Percentiles rank a stretch among this genome's conserved stretches.
phyloP scores from a whole-genome alignment of 371 early-diverging fungal species.

The Mortierella sp. region DNA sequence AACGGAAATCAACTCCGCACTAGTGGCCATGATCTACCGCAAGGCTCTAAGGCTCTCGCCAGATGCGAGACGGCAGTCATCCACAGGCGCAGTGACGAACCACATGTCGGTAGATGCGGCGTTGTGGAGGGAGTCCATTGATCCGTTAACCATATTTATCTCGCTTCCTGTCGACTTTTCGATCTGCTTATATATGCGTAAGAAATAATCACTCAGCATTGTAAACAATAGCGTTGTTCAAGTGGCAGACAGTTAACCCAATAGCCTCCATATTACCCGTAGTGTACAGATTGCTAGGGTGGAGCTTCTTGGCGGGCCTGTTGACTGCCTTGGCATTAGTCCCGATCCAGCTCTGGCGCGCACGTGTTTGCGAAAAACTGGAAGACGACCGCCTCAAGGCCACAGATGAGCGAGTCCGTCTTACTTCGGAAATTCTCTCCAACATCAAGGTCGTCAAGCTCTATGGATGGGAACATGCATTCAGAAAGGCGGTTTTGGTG shows the following conservation, averaged over 20 bases:
- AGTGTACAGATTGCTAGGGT: slow-evolving; percentile 74
- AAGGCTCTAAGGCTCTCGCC: slow-evolving; percentile 87
- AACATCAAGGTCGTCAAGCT: slow-evolving; percentile 65
- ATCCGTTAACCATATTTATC: slow-evolving; percentile 64
- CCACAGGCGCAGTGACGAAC: slow-evolving; percentile 82
- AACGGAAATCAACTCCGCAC: slow-evolving; percentile 71
- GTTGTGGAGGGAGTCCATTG: slow-evolving; percentile 56
- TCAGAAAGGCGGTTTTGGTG: slow-evolving; percentile 47
- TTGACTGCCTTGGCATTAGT: slow-evolving; percentile 66
- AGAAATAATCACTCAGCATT: too few relatives aligned
- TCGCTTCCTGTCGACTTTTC: slow-evolving; percentile 86
- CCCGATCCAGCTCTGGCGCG: slow-evolving; percentile 73
- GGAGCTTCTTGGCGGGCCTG: slow-evolving; percentile 76
- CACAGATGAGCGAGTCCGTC: slow-evolving; percentile 68
- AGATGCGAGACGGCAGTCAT: slow-evolving; percentile 80
- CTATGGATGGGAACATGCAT: slow-evolving; percentile 65
- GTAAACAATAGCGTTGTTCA: background rate
- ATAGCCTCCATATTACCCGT: background rate
- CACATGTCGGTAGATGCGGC: slow-evolving; percentile 84
- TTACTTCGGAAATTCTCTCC: slow-evolving; percentile 68
- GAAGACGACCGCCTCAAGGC: slow-evolving; percentile 65
- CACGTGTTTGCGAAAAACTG: slow-evolving; percentile 28
- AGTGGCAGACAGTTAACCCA: too few relatives aligned
- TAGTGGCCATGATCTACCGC: slow-evolving; percentile 88
- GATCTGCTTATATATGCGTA: slow-evolving; percentile 76